Conservation (phyloP, 768 basidiomycete species). For the Chalciporus pseudorubinellus region DNA sequence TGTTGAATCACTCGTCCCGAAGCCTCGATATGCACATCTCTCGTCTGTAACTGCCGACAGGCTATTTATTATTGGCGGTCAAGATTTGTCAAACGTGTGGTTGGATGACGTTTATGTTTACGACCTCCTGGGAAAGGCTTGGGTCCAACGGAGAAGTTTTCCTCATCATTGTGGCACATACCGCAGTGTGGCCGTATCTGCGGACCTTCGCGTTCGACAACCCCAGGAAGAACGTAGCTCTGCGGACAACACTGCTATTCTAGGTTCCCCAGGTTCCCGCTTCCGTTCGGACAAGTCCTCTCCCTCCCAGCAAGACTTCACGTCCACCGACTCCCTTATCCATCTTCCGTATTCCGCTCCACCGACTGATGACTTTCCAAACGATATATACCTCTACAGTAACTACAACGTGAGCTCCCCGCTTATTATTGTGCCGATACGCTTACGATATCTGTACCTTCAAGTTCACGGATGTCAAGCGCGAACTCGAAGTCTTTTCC, state of each 20-base stretch:
- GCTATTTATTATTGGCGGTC: constrained; percentile 91
- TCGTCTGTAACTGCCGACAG: constrained; percentile 82
- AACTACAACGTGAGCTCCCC: constrained; percentile 82
- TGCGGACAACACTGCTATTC: constrained; percentile 38
- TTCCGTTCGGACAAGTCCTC: constrained; percentile 51
- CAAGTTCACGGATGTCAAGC: constrained; percentile 91
- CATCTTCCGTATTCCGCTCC: constrained; percentile 76
- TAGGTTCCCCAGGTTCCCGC: constrained; percentile 57
- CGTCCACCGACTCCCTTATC: constrained; percentile 55
- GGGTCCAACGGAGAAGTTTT: constrained; percentile 79
- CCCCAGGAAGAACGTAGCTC: constrained; percentile 57
- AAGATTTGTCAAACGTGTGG: constrained; percentile 92
- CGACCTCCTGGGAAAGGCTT: constrained; percentile 67
- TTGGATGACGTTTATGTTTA: constrained; percentile 91
- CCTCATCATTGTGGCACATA: constrained; percentile 96
- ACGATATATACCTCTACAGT: constrained; percentile 88
- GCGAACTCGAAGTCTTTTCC: constrained; percentile 90
- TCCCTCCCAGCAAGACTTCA: constrained; percentile 45
- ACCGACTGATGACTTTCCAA: constrained; percentile 72
- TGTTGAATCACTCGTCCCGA: constrained; percentile 58
- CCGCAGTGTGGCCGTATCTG: constrained; percentile 86
- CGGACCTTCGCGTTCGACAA: constrained; percentile 62
- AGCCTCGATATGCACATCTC: constrained; percentile 91
- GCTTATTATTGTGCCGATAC: constrained; percentile 1
- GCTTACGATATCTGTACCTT: constrained; percentile 10